Base-by-base conservation (phyloP, 163 green algal genomes). In the Scenedesmus sp. region DNA sequence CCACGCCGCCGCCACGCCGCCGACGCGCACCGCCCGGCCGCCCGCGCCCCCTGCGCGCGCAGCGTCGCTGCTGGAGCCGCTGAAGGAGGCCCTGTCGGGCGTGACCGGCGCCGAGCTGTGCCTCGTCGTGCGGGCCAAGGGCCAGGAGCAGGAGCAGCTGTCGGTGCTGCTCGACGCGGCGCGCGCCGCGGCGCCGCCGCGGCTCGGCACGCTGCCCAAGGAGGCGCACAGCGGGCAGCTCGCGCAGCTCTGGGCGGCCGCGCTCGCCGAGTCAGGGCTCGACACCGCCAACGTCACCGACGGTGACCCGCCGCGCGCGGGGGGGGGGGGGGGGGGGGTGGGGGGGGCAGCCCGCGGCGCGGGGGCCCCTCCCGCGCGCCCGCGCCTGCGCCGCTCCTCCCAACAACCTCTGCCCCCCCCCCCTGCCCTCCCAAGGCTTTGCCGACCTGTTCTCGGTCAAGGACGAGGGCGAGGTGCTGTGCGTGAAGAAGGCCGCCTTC, bases 61-160 rank as follows among this genome's bases (percentile, higher is more conserved):
- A 95, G 91, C 87, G 1, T 70, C 83, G 4, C 85, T 97, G 45
- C 81, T 98, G 67, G 73, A 94, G 63, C 79, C 84, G 29, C 70
- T 96, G 34, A 77, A 62, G 13, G 89, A 82, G 0, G 63, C 67
- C 1, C 84, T 84, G 24, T 77, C 84, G 76, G 14, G 50, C 1
- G 81, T 83, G 0, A 75, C 78, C 3, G 89, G 85, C 2, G 62
- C 95, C 2, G 83, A 82, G 11, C 51, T 98, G 48, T 60, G 84
- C 22, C 51, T 98, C 22, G 85, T 90, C 22, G 71, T 80, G 17
- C 74, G 82, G 24, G 45, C 81, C 22, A 96, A 95, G 85, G 78
- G 86, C 26, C 97, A 98, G 82, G 85, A 88, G 14, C 91, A 97
- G 58, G 90, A 97, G 56, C 87, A 96, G 78, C 89, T 98, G 31